These are phyloP conservation scores for Fusarium goolgardi DNA, from an alignment of 2,329 filamentous ascomycete species.

Conservation along the genomic window DNA sequence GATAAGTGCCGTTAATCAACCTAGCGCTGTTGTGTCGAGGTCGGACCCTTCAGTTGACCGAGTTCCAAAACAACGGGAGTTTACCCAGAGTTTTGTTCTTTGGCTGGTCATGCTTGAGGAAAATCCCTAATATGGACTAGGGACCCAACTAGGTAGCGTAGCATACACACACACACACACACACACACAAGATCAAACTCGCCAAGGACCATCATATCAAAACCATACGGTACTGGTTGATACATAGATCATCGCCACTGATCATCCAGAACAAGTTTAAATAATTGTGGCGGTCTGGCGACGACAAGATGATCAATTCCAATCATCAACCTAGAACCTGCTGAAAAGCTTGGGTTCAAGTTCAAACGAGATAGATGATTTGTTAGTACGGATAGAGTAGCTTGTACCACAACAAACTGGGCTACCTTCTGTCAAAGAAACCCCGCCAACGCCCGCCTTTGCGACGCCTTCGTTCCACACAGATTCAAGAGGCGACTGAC, in stretches of 20 bases:
- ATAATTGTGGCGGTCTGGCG: constrained; percentile 33
- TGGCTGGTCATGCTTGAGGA: constrained; percentile 9
- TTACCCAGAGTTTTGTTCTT: constrained; percentile 11
- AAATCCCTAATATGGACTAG: constrained; percentile 15
- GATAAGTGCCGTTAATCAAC: constrained; percentile 7
- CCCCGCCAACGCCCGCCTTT: constrained; percentile 29
- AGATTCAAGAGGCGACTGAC: constrained; percentile 22
- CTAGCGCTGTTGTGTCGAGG: constrained; percentile 1
- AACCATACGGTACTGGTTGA: background rate
- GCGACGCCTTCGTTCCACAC: constrained; percentile 35
- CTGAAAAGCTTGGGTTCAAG: background rate
- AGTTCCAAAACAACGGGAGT: constrained; percentile 27
- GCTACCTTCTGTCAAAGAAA: constrained; percentile 13
- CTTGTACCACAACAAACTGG: constrained; percentile 16
- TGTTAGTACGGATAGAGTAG: background rate
- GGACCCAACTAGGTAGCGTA: background rate
- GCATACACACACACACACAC: background rate
- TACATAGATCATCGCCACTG: constrained; percentile 21
- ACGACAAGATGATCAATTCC: constrained; percentile 33
- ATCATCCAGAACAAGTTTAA: constrained; percentile 24
- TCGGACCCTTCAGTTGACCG: constrained; percentile 25
- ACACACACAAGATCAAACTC: background rate
- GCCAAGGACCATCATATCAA: background rate
- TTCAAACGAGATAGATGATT: constrained; percentile 6
- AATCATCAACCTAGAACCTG: background rate